A percentile compares a stretch with the other conserved stretches of the same genome.
phyloP scores from a whole-genome alignment of 1,139 yeast genomes.

The Hemisphaericaspora xylanilytica region DNA sequence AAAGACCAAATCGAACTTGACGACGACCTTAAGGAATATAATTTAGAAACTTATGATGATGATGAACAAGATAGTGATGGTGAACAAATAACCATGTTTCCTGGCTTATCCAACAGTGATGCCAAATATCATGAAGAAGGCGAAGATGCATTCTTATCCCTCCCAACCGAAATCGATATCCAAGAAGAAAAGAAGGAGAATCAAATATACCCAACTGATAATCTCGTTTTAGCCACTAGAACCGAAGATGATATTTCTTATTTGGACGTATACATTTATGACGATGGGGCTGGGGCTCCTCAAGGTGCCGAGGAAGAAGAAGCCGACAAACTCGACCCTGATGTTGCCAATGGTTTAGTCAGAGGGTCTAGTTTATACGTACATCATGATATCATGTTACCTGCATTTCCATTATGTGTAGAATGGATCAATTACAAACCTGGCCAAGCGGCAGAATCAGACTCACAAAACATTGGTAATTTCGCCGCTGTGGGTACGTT shows the following conservation, averaged over 20 bases:
- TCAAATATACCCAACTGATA: conserved; percentile 88
- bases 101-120: conserved; percentile 59
- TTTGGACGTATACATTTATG: conserved; percentile 90
- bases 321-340: conserved; percentile 59
- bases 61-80: conserved; percentile 53
- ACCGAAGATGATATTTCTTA: conserved; percentile 95
- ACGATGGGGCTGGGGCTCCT: conserved; percentile 87
- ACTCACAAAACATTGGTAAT: conserved; percentile 64
- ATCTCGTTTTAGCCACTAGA: conserved; percentile 83
- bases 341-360: conserved; percentile 65
- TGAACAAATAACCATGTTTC: conserved; percentile 59
- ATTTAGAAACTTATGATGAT: conserved; percentile 80
- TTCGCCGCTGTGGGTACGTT: conserved; percentile 96
- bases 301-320: conserved; percentile 61
- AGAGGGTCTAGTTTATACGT: conserved; percentile 80
- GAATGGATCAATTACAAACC: conserved; percentile 90
- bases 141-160: conserved; percentile 71
- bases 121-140: conserved; percentile 54
- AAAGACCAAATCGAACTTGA: conserved; percentile 60
- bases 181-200: conserved; percentile 76
- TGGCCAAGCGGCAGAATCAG: conserved; percentile 33
- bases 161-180: conserved; percentile 65
- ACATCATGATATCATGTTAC: conserved; percentile 95
- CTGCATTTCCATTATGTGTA: conserved; percentile 94
- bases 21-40: conserved; percentile 85